Conservation (phyloP, 2,329 filamentous ascomycete species). For the Aspergillus nomiae region DNA sequence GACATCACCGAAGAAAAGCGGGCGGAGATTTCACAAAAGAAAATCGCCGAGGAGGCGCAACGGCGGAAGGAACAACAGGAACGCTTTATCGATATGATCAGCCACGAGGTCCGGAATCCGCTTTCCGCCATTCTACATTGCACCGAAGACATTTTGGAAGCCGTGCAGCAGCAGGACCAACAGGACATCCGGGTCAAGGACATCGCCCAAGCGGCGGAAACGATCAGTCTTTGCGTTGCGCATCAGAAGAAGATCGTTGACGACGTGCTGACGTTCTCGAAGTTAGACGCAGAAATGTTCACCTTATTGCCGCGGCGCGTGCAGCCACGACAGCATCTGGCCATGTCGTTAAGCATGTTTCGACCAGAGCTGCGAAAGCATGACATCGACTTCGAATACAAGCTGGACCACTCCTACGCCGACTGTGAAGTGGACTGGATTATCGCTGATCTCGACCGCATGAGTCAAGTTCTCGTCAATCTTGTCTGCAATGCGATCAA, state of each 20-base stretch:
- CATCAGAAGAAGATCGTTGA: conserved; percentile 81
- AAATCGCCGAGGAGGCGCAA: conserved; percentile 76
- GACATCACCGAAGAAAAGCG: conserved; percentile 86
- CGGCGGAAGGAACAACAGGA: conserved; percentile 79
- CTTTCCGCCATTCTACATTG: conserved; percentile 61
- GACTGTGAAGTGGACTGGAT: conserved; percentile 65
- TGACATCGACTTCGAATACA: conserved; percentile 67
- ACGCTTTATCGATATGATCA: conserved; percentile 75
- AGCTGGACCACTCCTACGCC: conserved; percentile 63
- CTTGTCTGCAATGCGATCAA: conserved; percentile 80
- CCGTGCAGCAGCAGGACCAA: conserved; percentile 12
- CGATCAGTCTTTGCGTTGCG: conserved; percentile 74
- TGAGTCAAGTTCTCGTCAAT: conserved; percentile 79
- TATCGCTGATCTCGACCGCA: conserved; percentile 69
- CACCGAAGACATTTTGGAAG: conserved; percentile 50
- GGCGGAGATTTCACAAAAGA: conserved; percentile 77
- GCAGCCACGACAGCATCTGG: conserved; percentile 67
- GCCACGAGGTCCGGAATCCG: conserved; percentile 60
- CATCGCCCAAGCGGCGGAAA: conserved; percentile 73
- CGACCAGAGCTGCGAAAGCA: conserved; percentile 71
- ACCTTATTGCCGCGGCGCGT: conserved; percentile 71
- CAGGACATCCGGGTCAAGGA: conserved; percentile 51
- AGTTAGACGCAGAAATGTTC: conserved; percentile 74
- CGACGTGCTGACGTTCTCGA: conserved; percentile 72
- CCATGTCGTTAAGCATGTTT: conserved; percentile 74